phyloP scores from a whole-genome alignment of 805 yeast species.

The Candida broadrunensis region DNA sequence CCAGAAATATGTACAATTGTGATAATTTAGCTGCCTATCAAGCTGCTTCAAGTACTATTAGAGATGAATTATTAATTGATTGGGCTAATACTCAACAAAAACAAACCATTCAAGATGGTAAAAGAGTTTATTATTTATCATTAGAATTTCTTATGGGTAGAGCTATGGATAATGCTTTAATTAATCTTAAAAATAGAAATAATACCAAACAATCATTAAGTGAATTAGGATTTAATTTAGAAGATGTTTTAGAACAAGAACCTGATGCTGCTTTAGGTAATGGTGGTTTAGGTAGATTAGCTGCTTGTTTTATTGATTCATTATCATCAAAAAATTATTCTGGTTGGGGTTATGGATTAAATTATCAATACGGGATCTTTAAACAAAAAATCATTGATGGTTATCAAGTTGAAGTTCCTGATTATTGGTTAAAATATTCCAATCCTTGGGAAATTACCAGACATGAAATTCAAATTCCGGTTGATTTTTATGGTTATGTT shows the following conservation, averaged over 20 bases:
- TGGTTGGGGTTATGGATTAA: constrained; percentile 95
- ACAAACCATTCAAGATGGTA: constrained; percentile 79
- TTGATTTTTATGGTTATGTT: constrained; percentile 84
- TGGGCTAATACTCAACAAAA: constrained; percentile 94
- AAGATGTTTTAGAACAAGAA: constrained; percentile 80
- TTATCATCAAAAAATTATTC: constrained; percentile 82
- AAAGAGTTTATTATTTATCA: constrained; percentile 82
- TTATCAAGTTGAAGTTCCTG: constrained; percentile 92
- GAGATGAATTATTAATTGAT: constrained; percentile 76
- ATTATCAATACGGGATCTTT: constrained; percentile 92
- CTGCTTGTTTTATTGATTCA: constrained; percentile 92
- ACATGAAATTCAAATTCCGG: constrained; percentile 81
- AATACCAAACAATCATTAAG: constrained; percentile 44
- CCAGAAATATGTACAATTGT: constrained; percentile 89
- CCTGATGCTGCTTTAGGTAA: constrained; percentile 95
- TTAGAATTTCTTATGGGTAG: constrained; percentile 92
- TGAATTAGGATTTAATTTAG: constrained; percentile 83
- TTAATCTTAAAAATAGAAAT: constrained; percentile 70
- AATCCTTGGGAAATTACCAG: constrained; percentile 95
- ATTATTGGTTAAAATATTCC: constrained; percentile 84
- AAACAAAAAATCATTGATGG: constrained; percentile 88
- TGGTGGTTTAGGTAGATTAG: constrained; percentile 92
- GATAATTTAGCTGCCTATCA: constrained; percentile 91
- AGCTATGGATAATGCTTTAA: constrained; percentile 90
- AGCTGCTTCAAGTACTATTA: constrained; percentile 74